Evolutionary conservation across 2,329 filamentous ascomycete genomes (phyloP), one percentile per base, ranked within the genome.

Genomic region (Apiospora malaysiana): DNA sequence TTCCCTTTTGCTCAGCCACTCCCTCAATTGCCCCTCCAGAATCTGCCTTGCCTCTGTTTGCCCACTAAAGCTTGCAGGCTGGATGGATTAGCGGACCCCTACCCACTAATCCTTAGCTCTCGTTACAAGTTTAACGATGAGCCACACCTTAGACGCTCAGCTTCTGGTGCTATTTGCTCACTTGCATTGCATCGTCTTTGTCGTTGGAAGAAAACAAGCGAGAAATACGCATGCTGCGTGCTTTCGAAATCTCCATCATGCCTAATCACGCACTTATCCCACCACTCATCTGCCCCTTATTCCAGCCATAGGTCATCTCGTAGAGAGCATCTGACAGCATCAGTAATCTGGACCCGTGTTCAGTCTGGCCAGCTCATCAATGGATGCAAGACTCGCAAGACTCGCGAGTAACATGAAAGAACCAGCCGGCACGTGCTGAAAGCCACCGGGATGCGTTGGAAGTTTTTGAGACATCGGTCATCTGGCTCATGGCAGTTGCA

Each of bases 291-390:
- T 56, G 49, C 49, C 5, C 32, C 27, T 14, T 25, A 27, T 12
- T 12, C 14, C 25, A 56, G 49, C 23, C 40, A 6, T 18, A 37
- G 32, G 27, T 40, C 32, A 63, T 40, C 56, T 63, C 56, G 27
- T 40, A 63, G 32, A 63, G 32, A 21, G 56, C 56, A 63, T 63
- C 56, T 63, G 56, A 63, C 56, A 63, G 4, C 18, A 63, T 63
- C 56, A 63, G 56, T 18, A 37, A 63, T 40, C 56, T 32, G 27
- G 9, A 40, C 1, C 18, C 32, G 56, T 40, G 56, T 63, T 63
- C 32, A 63, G 14, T 40, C 9, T 40, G 32, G 56, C 56, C 56
- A 63, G 18, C 32, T 40, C 56, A 63, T 40, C 56, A 63, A 63
- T 2, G 7, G 9, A 40, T 4, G 56, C n/a, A n/a, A n/a, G n/a